A percentile compares a stretch with the other conserved stretches of the same genome.
Evolutionary conservation across 352 stramenopile species (phyloP).

Genomic region (Pythium pyrilobum): DNA sequence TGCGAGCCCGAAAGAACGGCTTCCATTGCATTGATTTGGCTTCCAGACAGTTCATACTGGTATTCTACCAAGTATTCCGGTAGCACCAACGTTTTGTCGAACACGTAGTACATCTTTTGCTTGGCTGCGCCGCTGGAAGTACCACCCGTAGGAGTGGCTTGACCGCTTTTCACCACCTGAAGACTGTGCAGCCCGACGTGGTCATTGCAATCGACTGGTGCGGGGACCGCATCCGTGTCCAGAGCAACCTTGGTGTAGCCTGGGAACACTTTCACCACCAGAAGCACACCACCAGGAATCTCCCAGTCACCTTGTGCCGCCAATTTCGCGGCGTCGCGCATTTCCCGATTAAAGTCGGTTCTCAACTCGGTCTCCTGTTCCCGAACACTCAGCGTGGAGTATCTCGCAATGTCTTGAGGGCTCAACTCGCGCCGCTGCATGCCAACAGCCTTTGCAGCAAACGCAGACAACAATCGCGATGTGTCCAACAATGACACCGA

Average conservation of each 20-base stretch:
- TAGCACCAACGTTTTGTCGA: constrained; percentile 73
- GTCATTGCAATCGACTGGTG: constrained; percentile 22
- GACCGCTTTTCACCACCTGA: constrained; percentile 27
- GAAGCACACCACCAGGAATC: constrained; percentile 36
- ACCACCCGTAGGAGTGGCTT: neutral
- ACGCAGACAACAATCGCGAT: constrained; percentile 22
- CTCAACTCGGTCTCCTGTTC: constrained; percentile 17
- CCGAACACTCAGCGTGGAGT: constrained; percentile 16
- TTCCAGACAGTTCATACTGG: constrained; percentile 32
- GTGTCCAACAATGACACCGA: constrained; percentile 59
- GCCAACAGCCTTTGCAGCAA: constrained; percentile 19
- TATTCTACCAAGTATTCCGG: constrained; percentile 87
- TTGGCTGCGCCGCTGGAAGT: constrained; percentile 13
- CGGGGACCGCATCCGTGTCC: constrained; percentile 15
- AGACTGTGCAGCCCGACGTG: constrained; percentile 49
- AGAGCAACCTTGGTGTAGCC: constrained; percentile 49
- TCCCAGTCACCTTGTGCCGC: constrained; percentile 38
- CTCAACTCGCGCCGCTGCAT: constrained; percentile 19
- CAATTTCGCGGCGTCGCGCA: constrained; percentile 38
- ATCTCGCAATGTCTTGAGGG: constrained; percentile 7
- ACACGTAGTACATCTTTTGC: constrained; percentile 74
- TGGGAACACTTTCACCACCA: constrained; percentile 84
- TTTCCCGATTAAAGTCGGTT: constrained; percentile 23
- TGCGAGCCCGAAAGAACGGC: neutral
- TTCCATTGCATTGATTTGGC: neutral